phyloP scores from a whole-genome alignment of 208 protist genomes.

The Trypanosoma cruzi region DNA sequence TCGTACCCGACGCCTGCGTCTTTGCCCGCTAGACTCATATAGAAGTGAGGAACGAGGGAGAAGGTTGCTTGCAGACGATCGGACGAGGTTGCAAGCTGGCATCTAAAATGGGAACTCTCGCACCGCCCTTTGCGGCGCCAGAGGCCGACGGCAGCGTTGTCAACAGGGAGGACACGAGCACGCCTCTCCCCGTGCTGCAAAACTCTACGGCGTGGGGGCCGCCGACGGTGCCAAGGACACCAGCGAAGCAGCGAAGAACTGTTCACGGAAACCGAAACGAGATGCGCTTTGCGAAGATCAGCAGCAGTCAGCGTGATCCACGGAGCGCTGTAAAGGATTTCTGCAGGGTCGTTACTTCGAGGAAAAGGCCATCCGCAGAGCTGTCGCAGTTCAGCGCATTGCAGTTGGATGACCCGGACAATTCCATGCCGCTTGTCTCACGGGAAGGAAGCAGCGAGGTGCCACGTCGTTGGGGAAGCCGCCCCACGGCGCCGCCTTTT shows the following conservation, averaged over 20 bases:
- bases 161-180: constrained; percentile 17
- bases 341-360: constrained; percentile 35
- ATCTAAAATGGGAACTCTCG: constrained; percentile 17
- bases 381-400: constrained; percentile 75
- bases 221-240: constrained; percentile 28
- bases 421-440: constrained; percentile 29
- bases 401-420: constrained; percentile 49
- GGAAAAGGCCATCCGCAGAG: constrained; percentile 64
- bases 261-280: constrained; percentile 31
- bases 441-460: constrained; percentile 17
- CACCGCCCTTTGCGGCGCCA: constrained; percentile 2
- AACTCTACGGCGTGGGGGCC: not conserved
- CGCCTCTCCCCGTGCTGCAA: constrained; percentile 13
- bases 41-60: constrained; percentile 32
- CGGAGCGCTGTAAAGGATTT: constrained; percentile 30
- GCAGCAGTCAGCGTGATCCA: constrained; percentile 1
- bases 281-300: constrained; percentile 6
- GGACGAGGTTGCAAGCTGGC: not conserved
- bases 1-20: too few relatives aligned
- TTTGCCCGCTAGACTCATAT: not conserved
- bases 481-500: constrained; percentile 22
- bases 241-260: constrained; percentile 62
- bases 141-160: constrained; percentile 10
- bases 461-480: constrained; percentile 5
- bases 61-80: not conserved